Evolutionary conservation across 805 yeast species (phyloP).

Genomic region (Spathaspora passalidarum): DNA sequence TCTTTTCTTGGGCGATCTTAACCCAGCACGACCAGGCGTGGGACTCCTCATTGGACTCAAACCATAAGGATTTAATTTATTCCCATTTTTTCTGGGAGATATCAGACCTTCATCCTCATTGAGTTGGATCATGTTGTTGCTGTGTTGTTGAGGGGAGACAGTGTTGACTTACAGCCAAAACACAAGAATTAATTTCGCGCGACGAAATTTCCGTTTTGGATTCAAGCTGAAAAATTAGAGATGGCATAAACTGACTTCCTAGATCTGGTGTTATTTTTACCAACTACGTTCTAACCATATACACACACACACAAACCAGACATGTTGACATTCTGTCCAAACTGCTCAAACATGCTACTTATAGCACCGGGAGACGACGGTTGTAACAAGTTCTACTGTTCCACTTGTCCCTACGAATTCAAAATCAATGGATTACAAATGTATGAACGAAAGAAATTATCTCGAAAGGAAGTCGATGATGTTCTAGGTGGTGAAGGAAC

Average conservation of each 20-base stretch:
- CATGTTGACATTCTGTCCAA: slow-evolving; percentile 94
- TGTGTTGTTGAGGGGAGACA: too few relatives aligned
- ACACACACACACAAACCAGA: not conserved
- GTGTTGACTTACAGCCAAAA: not conserved
- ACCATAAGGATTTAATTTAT: not conserved
- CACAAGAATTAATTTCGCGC: not conserved
- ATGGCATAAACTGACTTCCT: too few relatives aligned
- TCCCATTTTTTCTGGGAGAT: not conserved
- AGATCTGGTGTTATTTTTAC: too few relatives aligned
- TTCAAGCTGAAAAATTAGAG: not conserved
- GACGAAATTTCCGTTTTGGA: not conserved
- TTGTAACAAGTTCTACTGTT: slow-evolving; percentile 74
- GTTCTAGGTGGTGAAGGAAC: slow-evolving; percentile 96
- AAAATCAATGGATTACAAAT: slow-evolving; percentile 80
- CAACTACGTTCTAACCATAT: not conserved
- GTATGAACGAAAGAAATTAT: slow-evolving; percentile 78
- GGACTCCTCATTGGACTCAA: slow-evolving; percentile 34
- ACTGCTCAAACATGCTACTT: slow-evolving; percentile 87
- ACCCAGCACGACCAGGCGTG: slow-evolving; percentile 41
- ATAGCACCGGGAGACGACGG: slow-evolving; percentile 49
- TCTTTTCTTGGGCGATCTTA: slow-evolving; percentile 43
- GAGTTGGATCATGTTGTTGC: too few relatives aligned
- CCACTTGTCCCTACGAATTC: slow-evolving; percentile 94
- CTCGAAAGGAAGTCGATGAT: slow-evolving; percentile 91
- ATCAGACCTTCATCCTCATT: slow-evolving; percentile 25